Conservation (phyloP, 495 filamentous ascomycete species). For the Xylaria castorea region DNA sequence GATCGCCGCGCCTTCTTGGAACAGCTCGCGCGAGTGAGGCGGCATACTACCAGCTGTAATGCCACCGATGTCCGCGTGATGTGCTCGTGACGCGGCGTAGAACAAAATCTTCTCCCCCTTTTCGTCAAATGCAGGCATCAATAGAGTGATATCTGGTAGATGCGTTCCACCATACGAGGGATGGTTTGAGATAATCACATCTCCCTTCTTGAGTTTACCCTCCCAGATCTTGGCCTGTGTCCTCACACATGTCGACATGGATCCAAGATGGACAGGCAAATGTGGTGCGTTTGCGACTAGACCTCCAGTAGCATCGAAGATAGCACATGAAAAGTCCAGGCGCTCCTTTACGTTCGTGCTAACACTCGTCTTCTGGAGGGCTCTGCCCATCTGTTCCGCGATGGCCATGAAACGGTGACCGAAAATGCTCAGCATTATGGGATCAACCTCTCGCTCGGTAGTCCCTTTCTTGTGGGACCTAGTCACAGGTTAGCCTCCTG, state of each 20-base stretch:
- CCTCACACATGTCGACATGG: constrained; percentile 93
- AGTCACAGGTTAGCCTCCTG: constrained; percentile 28
- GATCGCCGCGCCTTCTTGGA: constrained; percentile 93
- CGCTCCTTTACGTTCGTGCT: constrained; percentile 98
- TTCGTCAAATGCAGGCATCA: constrained; percentile 85
- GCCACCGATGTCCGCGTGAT: constrained; percentile 97
- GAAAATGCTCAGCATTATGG: constrained; percentile 95
- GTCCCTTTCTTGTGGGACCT: constrained; percentile 45
- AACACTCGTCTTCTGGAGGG: constrained; percentile 95
- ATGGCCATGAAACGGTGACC: constrained; percentile 99
- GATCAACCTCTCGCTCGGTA: constrained; percentile 68
- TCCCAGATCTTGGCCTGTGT: constrained; percentile 94
- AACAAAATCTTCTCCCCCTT: constrained; percentile 88
- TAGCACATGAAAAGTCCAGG: constrained; percentile 93
- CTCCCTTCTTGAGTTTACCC: constrained; percentile 85
- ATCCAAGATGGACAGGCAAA: constrained; percentile 87
- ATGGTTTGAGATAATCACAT: constrained; percentile 95
- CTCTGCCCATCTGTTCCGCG: constrained; percentile 96
- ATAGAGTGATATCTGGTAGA: constrained; percentile 90
- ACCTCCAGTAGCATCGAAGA: constrained; percentile 90
- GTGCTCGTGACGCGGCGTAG: constrained; percentile 93
- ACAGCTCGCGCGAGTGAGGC: constrained; percentile 89
- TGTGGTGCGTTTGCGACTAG: constrained; percentile 96
- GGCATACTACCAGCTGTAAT: constrained; percentile 98
- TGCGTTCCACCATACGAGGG: constrained; percentile 86